Conservation (phyloP, 768 basidiomycete genomes). For the Amylocystis lapponica region DNA sequence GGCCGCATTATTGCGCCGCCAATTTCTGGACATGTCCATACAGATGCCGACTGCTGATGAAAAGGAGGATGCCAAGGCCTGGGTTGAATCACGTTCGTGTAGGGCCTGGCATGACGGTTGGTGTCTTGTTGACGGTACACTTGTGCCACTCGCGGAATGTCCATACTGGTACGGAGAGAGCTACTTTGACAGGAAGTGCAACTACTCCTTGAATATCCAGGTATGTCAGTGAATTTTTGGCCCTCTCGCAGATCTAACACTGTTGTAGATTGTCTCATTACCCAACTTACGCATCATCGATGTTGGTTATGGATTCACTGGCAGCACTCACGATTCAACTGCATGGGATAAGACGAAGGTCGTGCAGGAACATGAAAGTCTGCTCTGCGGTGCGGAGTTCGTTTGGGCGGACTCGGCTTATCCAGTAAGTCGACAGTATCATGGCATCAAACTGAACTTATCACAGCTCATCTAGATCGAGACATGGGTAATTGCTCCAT, state of each 20-base stretch:
- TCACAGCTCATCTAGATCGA: constrained; percentile 12
- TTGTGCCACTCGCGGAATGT: constrained; percentile 27
- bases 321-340: constrained; percentile 30
- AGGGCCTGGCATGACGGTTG: constrained; percentile 31
- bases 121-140: constrained; percentile 34
- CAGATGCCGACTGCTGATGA: constrained; percentile 25
- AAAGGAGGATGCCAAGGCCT: constrained; percentile 32
- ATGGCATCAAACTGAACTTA: not conserved
- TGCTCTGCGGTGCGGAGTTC: constrained; percentile 27
- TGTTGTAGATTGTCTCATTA: constrained; percentile 17
- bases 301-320: constrained; percentile 24
- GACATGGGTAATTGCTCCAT: constrained; percentile 21
- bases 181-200: constrained; percentile 34
- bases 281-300: constrained; percentile 34
- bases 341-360: constrained; percentile 22
- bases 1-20: constrained; percentile 22
- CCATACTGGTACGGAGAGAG: constrained; percentile 31
- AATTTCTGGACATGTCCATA: constrained; percentile 23
- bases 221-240: constrained; percentile 4
- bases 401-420: constrained; percentile 38
- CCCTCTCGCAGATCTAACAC: not conserved
- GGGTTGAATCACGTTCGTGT: constrained; percentile 31
- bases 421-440: constrained; percentile 26
- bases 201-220: constrained; percentile 29
- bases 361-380: constrained; percentile 9